Evolutionary conservation across 257 asterid genomes (phyloP).

Genomic region (Forsythia viridissima): DNA sequence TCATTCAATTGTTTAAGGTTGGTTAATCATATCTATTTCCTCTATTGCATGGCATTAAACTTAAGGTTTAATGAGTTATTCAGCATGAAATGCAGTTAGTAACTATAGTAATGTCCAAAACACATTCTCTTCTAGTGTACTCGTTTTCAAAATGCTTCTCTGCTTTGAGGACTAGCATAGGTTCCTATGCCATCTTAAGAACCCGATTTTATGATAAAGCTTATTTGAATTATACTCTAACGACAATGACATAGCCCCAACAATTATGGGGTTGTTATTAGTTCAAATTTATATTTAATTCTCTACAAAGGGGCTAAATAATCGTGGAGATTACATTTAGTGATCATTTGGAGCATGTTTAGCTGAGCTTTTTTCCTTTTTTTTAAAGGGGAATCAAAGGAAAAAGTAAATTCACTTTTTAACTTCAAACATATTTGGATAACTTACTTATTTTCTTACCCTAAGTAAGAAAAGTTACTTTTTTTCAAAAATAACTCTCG

Average conservation of each 20-base stretch:
- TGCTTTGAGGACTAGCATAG: not conserved
- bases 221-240: not conserved
- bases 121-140: not conserved
- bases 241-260: not conserved
- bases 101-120: not conserved
- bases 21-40: not conserved
- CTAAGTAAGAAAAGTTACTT: not conserved
- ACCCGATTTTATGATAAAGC: not conserved
- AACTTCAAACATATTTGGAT: not conserved
- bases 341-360: not conserved
- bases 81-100: not conserved
- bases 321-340: not conserved
- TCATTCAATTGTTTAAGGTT: no score
- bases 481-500: not conserved
- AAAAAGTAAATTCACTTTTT: not conserved
- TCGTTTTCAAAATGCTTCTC: not conserved
- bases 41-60: not conserved
- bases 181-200: not conserved
- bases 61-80: not conserved
- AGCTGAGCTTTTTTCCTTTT: not conserved
- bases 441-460: not conserved
- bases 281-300: no score
- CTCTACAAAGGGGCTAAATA: no score
- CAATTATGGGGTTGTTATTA: not conserved
- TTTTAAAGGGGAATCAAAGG: not conserved